Evolutionary conservation across 169 alveolate genomes (phyloP).

Genomic region (Eimeria mitis): DNA sequence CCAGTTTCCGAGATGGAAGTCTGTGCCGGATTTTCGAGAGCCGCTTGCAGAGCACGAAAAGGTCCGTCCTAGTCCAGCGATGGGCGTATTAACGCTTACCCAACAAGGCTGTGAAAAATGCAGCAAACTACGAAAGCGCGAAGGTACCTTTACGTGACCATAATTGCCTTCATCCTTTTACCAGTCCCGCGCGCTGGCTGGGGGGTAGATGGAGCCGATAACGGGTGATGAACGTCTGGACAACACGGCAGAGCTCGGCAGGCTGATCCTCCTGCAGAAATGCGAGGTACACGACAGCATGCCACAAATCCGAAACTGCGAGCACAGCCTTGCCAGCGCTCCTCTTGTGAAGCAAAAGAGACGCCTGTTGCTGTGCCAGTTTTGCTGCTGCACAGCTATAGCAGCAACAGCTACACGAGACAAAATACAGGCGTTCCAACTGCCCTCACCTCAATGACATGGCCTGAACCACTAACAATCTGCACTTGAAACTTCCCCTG

Average conservation of each 20-base stretch:
- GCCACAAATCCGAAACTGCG: background rate
- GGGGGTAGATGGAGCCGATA: constrained; percentile 78
- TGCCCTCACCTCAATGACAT: constrained; percentile 88
- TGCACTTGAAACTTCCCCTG: constrained; percentile 93
- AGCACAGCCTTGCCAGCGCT: background rate
- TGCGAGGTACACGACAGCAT: background rate
- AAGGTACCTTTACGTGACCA: background rate
- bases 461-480: constrained; percentile 91
- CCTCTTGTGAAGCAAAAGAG: background rate
- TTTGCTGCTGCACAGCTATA: background rate
- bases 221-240: constrained; percentile 70
- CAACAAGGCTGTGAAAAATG: constrained; percentile 16
- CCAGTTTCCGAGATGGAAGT: background rate
- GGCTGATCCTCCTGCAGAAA: constrained; percentile 80
- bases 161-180: constrained; percentile 2
- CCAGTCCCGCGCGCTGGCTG: constrained; percentile 73
- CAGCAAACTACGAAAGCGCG: background rate
- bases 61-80: constrained; percentile 18
- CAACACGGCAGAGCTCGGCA: constrained; percentile 70
- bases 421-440: background rate
- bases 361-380: background rate
- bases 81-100: background rate
- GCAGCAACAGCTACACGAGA: background rate
- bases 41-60: background rate
- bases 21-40: background rate